phyloP scores from a whole-genome alignment of 2,329 filamentous ascomycete species.

The Lachnellula occidentalis region DNA sequence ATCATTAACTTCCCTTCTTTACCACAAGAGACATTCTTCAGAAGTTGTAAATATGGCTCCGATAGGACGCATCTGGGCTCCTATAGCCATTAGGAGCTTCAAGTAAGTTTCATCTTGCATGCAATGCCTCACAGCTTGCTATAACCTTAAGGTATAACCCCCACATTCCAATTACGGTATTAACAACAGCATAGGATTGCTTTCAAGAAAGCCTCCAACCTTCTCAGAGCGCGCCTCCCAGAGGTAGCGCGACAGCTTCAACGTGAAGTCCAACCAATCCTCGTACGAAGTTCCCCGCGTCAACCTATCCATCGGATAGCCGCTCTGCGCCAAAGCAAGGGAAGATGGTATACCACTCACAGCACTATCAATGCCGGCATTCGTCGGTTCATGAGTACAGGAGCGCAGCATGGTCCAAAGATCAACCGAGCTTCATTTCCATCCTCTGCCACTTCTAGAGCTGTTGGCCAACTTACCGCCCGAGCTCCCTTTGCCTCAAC shows the following conservation, averaged over 20 bases:
- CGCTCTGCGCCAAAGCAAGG: conserved; percentile 57
- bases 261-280: conserved; percentile 51
- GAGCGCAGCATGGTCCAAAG: conserved; percentile 31
- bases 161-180: conserved; percentile 3
- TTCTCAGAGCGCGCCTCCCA: conserved; percentile 40
- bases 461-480: conserved; percentile 59
- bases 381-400: conserved; percentile 33
- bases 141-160: background rate
- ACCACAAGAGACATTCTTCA: conserved; percentile 1
- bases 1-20: background rate
- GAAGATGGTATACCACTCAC: conserved; percentile 57
- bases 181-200: conserved; percentile 36
- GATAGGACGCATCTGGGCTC: conserved; percentile 28
- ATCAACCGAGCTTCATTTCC: conserved; percentile 48
- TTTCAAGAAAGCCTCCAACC: conserved; percentile 41
- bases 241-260: conserved; percentile 37
- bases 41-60: conserved; percentile 25
- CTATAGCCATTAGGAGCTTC: conserved; percentile 29
- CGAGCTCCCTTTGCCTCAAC: conserved; percentile 83
- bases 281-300: conserved; percentile 49
- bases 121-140: background rate
- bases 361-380: conserved; percentile 46
- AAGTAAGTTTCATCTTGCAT: conserved; percentile 20
- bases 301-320: conserved; percentile 54
- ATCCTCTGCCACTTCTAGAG: conserved; percentile 49